Evolutionary conservation across 176 grass and related monocot genomes (phyloP).

Genomic region (Panicum miliaceum): DNA sequence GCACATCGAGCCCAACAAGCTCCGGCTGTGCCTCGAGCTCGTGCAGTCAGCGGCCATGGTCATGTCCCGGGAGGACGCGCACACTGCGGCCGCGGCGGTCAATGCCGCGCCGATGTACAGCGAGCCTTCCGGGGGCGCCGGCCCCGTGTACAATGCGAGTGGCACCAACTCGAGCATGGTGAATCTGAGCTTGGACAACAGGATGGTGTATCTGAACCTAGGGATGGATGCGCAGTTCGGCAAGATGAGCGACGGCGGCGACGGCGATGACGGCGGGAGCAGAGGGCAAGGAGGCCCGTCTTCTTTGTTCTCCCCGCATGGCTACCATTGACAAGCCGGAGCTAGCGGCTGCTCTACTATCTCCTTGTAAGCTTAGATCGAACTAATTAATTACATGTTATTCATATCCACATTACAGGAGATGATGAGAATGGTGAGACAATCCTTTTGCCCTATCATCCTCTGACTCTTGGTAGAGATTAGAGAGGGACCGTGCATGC

Average conservation of each 20-base stretch:
- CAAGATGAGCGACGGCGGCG: constrained; percentile 66
- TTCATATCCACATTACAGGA: constrained; percentile 72
- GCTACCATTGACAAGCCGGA: constrained; percentile 65
- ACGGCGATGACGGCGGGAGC: constrained; percentile 57
- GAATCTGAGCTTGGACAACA: constrained; percentile 92
- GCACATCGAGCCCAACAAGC: constrained; percentile 98
- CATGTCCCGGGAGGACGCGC: constrained; percentile 91
- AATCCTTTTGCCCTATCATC: constrained; percentile 57
- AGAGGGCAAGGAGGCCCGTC: constrained; percentile 63
- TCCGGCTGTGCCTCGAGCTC: constrained; percentile 93
- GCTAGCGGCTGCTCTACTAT: constrained; percentile 30
- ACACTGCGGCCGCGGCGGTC: constrained; percentile 6
- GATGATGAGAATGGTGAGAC: constrained; percentile 47
- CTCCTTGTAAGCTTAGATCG: constrained; percentile 78
- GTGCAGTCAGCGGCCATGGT: constrained; percentile 97
- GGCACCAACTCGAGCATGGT: constrained; percentile 74
- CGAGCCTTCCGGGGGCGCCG: constrained; percentile 34
- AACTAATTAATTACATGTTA: constrained; percentile 55
- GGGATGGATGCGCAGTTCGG: constrained; percentile 92
- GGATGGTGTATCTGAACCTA: constrained; percentile 95
- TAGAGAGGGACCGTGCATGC: constrained; percentile 25
- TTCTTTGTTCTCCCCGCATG: constrained; percentile 85
- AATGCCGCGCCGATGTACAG: constrained; percentile 64
- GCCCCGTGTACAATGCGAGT: constrained; percentile 53
- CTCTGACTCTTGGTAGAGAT: constrained; percentile 17